Evolutionary conservation across 2,329 filamentous ascomycete species (phyloP).

Genomic region (Pseudogymnoascus sp.): DNA sequence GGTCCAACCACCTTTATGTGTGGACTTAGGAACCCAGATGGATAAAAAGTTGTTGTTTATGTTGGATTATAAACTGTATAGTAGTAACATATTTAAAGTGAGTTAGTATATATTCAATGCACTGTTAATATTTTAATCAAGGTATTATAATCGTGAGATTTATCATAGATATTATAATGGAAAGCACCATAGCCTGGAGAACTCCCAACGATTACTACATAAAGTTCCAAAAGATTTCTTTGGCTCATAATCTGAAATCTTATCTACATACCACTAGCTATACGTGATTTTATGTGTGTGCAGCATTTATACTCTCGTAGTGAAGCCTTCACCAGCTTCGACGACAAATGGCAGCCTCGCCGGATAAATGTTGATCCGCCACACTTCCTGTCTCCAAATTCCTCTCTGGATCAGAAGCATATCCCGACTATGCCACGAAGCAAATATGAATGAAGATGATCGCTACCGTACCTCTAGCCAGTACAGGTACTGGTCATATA

Average conservation of each 20-base stretch:
- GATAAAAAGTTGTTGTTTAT: neutral
- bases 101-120: neutral
- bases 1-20: no score
- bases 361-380: neutral
- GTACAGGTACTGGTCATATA: slow-evolving; percentile 89
- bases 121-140: no score
- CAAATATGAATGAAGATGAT: slow-evolving; percentile 60
- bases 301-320: neutral
- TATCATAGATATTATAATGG: no score
- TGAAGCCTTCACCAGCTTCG: neutral
- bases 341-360: neutral
- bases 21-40: neutral
- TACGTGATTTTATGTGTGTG: neutral
- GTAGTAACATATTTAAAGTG: neutral
- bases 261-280: neutral
- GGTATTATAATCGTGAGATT: no score
- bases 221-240: neutral
- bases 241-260: no score
- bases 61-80: neutral
- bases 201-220: neutral
- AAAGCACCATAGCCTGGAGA: no score
- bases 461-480: slow-evolving; percentile 86
- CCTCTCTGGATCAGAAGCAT: neutral
- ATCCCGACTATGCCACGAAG: neutral
- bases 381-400: neutral